Evolutionary conservation across 192 early-diverging fungal species (phyloP).

Genomic region (Oehlia diaphana): DNA sequence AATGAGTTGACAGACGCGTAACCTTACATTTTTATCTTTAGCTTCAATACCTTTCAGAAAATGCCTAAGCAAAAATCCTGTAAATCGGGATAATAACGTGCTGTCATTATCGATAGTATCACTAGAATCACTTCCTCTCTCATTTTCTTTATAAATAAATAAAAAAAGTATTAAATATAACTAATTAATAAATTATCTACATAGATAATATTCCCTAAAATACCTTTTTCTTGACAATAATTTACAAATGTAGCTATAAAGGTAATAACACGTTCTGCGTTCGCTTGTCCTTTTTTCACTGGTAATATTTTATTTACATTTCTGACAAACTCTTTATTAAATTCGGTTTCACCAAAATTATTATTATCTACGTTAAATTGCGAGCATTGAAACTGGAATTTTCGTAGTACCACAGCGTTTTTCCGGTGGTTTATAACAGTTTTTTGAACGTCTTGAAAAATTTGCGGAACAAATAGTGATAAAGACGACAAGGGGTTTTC

Average conservation of each 20-base stretch:
- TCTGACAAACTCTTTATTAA: constrained; percentile 75
- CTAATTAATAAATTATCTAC: not conserved
- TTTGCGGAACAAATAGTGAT: constrained; percentile 13
- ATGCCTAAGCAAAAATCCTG: constrained; percentile 67
- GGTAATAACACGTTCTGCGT: constrained; percentile 70
- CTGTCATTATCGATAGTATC: constrained; percentile 42
- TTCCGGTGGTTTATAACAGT: constrained; percentile 67
- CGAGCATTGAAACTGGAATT: constrained; percentile 64
- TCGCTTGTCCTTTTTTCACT: constrained; percentile 70
- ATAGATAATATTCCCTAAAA: too few species aligned
- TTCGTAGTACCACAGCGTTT: constrained; percentile 71
- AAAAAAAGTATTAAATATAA: not conserved
- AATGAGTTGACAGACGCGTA: constrained; percentile 76
- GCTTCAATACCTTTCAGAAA: constrained; percentile 76
- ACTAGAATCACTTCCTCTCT: not conserved
- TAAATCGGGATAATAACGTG: constrained; percentile 68
- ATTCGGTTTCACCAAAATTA: constrained; percentile 55
- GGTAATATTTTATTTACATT: constrained; percentile 78
- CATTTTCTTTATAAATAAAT: constrained; percentile 1
- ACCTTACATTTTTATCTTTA: constrained; percentile 74
- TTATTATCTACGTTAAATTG: not conserved
- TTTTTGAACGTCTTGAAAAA: constrained; percentile 78
- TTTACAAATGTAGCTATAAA: constrained; percentile 77
- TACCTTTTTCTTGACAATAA: constrained; percentile 65
- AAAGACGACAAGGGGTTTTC: not conserved